Evolutionary conservation across 192 early-diverging fungal genomes (phyloP), one percentile per base, ranked within the genome.

Genomic region (Backusella mclennaniae): DNA sequence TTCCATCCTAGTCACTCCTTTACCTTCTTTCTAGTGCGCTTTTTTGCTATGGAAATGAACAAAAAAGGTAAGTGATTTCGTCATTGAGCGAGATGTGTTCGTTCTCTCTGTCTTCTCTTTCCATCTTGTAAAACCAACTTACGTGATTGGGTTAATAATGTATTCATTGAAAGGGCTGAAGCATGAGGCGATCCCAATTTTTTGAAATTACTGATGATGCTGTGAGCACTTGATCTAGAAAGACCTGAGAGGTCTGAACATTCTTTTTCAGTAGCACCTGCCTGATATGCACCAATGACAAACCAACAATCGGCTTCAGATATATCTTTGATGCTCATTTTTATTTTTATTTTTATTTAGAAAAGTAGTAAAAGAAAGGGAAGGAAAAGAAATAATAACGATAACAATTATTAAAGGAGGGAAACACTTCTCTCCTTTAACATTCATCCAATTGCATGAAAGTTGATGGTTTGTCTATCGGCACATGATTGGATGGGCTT

Each of bases 231-330:
- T 6, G 77, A 59, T 29, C 74, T 79, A 41, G 77, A 68, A 19
- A 79, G 67, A 33, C 77, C 77, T 69, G 77, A 79, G 11, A 79
- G 38, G 11, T 74, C 46, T 17, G 77, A 67, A n/a, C 77, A 79
- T 39, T 74, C 44, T 66, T 42, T 73, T 42, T 79, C 77, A 63
- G 77, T 70, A 39, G 77, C 77, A 42, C 77, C 77, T 42, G 77
- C 77, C 52, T 79, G 77, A 70, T 79, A 68, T 35, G 77, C 77
- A 17, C 77, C 77, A 36, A 79, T 66, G 21, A 79, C 73, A 26
- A 74, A 79, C 77, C 77, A 79, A 53, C 77, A 74, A 68, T 79
- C 73, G 29, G 66, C 73, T 53, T 67, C 73, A 29, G 77, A 69
- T 35, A 79, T 79, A 41, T 71, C 67, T 70, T 74, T 69, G 19